Conservation (phyloP, 108 stramenopile genomes). For the Schizochytrium sp. region DNA sequence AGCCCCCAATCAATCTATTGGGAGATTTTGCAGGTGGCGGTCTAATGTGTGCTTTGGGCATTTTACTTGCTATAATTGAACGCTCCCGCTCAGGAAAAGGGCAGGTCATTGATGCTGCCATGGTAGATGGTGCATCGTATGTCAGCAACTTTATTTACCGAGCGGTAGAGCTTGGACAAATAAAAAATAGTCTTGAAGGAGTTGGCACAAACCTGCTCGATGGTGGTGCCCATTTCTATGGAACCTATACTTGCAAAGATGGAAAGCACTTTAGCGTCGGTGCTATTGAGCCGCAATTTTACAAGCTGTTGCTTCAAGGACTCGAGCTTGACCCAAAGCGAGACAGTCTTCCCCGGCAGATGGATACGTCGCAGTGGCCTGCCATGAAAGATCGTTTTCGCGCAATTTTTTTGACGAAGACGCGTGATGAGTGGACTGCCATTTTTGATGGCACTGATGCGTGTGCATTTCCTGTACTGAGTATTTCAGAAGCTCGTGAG, state of each 20-base stretch:
- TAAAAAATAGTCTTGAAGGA: slow-evolving; percentile 22
- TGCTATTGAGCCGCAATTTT: slow-evolving; percentile 55
- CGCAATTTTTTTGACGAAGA: slow-evolving; percentile 25
- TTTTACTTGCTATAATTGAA: slow-evolving; percentile 50
- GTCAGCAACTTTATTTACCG: slow-evolving; percentile 5
- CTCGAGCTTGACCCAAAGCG: slow-evolving; percentile 47
- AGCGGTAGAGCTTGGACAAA: slow-evolving; percentile 17
- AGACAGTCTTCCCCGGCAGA: slow-evolving; percentile 45
- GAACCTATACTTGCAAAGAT: slow-evolving; percentile 45
- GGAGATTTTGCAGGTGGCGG: slow-evolving; percentile 60
- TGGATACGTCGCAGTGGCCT: slow-evolving; percentile 40
- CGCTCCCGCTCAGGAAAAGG: slow-evolving; percentile 57
- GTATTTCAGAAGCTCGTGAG: not conserved
- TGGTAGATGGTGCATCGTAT: slow-evolving; percentile 59
- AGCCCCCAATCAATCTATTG: slow-evolving; percentile 29
- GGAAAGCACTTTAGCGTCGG: slow-evolving; percentile 59
- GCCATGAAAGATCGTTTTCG: slow-evolving; percentile 45
- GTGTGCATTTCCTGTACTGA: slow-evolving; percentile 31
- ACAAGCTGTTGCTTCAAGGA: slow-evolving; percentile 35
- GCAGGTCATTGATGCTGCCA: slow-evolving; percentile 54
- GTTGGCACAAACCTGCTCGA: slow-evolving; percentile 58
- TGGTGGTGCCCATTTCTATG: slow-evolving; percentile 53
- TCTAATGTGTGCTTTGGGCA: slow-evolving; percentile 33
- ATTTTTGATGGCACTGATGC: slow-evolving; percentile 56
- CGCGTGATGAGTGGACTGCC: slow-evolving; percentile 49